Evolutionary conservation across 2,329 filamentous ascomycete species (phyloP), one percentile per base, ranked within the genome.

Genomic region (Plectosphaerella sp.): DNA sequence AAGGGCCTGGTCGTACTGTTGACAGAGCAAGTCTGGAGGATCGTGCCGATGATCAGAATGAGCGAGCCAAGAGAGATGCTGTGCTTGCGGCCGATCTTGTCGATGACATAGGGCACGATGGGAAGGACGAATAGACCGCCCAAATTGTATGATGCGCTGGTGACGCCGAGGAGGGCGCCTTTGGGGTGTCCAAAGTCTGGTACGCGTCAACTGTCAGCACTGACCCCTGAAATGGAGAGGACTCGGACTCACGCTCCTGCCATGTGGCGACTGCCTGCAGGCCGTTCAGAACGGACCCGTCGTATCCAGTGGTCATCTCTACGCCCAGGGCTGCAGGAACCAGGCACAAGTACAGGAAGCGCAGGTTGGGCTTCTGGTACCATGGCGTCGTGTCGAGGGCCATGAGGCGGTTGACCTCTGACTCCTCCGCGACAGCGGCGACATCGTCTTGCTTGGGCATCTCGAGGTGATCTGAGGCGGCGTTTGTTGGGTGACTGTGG

Each of bases 221-320:
- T 41, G 37, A 18, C 6, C 22, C 15, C n/a, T 22, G n/a, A 22
- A 11, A 16, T n/a, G 11, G 25, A 36, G 11, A 45, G 4, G 4
- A 22, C 22, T 22, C 22, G 10, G 24, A 49, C 50, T 43, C 16
- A 49, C 50, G 74, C 8, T 66, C 64, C 28, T 73, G 64, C 72
- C 72, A 75, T 10, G 66, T 61, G 0, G 63, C 57, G 1, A 75
- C 61, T 0, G 70, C 64, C 54, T 79, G 75, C 1, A 79, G 58
- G 8, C 70, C 72, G 53, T 78, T 77, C 66, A 78, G 73, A 66
- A 79, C 73, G 16, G 69, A 72, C 4, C 73, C 73, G 58, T 77
- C 74, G 48, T 76, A 78, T 2, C 74, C 74, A 50, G 72, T 75
- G 9, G 76, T 78, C 43, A 64, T 64, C 35, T 67, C 66, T 0